Conservation (phyloP, 2,329 filamentous ascomycete genomes). For the Ceratocystis harringtonii region DNA sequence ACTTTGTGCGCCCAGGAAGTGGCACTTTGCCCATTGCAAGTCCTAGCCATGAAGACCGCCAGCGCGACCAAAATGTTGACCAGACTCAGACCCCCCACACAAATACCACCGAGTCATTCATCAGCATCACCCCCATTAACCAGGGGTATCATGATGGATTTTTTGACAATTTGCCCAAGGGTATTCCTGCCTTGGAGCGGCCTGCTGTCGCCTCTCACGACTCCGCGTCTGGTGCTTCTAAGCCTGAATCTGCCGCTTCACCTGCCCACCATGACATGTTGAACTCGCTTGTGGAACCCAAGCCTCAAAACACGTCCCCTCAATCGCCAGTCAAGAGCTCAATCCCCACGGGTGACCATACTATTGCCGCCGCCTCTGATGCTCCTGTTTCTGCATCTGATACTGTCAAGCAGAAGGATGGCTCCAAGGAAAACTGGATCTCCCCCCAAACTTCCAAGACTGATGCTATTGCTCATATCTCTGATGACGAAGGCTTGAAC, state of each 20-base stretch:
- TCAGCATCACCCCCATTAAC: conserved; percentile 16
- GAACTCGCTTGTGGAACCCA: conserved; percentile 16
- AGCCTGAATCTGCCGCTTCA: conserved; percentile 3
- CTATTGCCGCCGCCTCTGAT: background rate
- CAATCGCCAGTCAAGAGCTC: conserved; percentile 8
- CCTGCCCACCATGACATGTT: conserved; percentile 7
- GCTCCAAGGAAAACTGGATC: conserved; percentile 3
- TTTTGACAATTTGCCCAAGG: conserved; percentile 7
- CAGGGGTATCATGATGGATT: conserved; percentile 11
- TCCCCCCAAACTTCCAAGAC: background rate
- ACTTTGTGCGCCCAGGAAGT: conserved; percentile 28
- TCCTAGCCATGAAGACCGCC: conserved; percentile 30
- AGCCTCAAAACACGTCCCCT: conserved; percentile 8
- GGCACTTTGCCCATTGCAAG: conserved; percentile 30
- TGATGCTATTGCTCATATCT: background rate
- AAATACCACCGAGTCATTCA: conserved; percentile 15
- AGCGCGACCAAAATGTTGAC: conserved; percentile 29
- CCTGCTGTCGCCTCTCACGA: conserved; percentile 1
- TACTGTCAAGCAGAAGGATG: background rate
- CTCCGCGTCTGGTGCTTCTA: background rate
- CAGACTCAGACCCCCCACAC: conserved; percentile 16
- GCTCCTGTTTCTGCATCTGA: background rate
- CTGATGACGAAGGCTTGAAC: conserved; percentile 18
- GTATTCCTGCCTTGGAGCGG: conserved; percentile 3
- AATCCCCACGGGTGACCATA: background rate